Evolutionary conservation across 2,329 filamentous ascomycete genomes (phyloP).

Genomic region (Fusarium kyushuense): DNA sequence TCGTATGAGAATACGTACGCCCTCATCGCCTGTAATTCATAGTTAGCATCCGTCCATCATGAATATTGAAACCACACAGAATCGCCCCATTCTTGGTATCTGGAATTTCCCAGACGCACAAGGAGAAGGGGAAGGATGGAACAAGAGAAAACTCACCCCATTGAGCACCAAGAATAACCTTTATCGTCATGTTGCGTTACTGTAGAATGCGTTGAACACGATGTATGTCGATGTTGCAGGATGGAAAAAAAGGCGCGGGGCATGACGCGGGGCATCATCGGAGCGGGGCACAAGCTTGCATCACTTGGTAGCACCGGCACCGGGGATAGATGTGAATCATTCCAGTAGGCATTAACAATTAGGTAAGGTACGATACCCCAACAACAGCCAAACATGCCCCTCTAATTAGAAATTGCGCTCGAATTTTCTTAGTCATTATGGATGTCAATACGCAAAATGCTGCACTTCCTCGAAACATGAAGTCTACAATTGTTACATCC

Average conservation of each 20-base stretch:
- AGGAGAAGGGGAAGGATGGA: neutral
- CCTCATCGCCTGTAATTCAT: constrained; percentile 13
- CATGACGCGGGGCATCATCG: constrained; percentile 16
- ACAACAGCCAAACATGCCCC: neutral
- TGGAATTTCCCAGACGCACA: too few species aligned
- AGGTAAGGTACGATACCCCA: constrained; percentile 5
- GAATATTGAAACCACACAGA: neutral
- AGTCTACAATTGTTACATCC: neutral
- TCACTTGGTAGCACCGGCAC: constrained; percentile 5
- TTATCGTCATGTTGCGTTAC: constrained; percentile 17
- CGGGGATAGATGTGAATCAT: constrained; percentile 10
- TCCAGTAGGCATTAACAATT: neutral
- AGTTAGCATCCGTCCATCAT: constrained; percentile 1
- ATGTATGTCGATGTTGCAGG: constrained; percentile 21
- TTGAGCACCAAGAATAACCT: constrained; percentile 20
- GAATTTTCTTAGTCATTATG: neutral
- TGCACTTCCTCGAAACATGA: neutral
- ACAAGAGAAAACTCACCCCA: neutral
- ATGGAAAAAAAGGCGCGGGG: constrained; percentile 17
- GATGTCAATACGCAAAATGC: neutral
- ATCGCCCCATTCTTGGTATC: neutral
- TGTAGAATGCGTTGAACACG: constrained; percentile 12
- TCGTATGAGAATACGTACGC: constrained; percentile 9
- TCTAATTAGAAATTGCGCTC: neutral
- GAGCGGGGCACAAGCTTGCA: constrained; percentile 16